Percentiles rank a stretch among this genome's conserved stretches.
These are phyloP conservation scores for Neofusicoccum cordaticola DNA, from an alignment of 2,329 filamentous ascomycete species.

Conservation along the genomic window DNA sequence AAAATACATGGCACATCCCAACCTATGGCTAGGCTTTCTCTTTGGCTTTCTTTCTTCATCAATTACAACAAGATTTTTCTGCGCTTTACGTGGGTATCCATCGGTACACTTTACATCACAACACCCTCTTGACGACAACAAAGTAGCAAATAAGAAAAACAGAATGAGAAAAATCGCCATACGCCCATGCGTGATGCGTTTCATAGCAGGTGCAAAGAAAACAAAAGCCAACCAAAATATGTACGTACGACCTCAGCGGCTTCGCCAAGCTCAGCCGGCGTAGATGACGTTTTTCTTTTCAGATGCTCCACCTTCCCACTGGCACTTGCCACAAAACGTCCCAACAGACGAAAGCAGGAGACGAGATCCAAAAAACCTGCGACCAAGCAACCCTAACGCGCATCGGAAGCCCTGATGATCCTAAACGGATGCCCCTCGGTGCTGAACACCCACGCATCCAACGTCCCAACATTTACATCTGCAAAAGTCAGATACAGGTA, in stretches of 20 bases:
- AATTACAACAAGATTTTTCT: neutral
- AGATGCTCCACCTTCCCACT: neutral
- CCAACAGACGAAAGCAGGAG: neutral
- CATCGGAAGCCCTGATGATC: constrained; percentile 29
- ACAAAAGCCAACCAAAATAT: neutral
- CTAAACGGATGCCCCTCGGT: constrained; percentile 43
- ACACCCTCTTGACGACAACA: neutral
- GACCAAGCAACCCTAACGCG: neutral
- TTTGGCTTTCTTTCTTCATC: neutral
- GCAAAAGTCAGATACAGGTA: constrained; percentile 41
- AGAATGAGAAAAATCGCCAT: neutral
- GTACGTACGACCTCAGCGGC: neutral
- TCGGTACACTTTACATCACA: neutral
- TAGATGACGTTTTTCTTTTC: neutral
- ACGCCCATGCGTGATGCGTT: neutral
- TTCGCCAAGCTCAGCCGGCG: neutral
- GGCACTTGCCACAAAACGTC: no score
- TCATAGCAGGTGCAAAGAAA: neutral
- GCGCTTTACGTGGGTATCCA: constrained; percentile 1
- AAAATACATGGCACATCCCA: neutral
- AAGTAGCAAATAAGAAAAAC: neutral
- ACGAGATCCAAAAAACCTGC: neutral
- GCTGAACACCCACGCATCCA: constrained; percentile 45
- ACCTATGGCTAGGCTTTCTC: neutral
- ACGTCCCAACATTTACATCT: constrained; percentile 33